These are phyloP conservation scores for Heliosperma pusillum DNA, from an alignment of 148 eudicot species.

Conservation along the genomic window DNA sequence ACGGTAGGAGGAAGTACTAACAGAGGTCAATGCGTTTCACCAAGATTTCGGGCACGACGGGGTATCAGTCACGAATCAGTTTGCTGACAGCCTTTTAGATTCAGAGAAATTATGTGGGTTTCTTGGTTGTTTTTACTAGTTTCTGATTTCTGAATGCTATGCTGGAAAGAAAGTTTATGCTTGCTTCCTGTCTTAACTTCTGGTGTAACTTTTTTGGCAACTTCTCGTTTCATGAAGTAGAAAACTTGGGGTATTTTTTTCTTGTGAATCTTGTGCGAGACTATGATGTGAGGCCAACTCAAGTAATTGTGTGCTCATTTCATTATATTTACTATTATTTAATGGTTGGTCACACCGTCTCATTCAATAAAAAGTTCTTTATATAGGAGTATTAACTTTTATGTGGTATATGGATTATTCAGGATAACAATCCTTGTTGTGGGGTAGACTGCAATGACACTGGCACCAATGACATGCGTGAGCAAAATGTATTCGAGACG, in stretches of 20 bases:
- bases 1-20: background rate
- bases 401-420: constrained; percentile 6
- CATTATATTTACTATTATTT: too few species aligned
- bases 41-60: too few species aligned
- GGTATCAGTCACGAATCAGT: too few species aligned
- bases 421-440: constrained; percentile 58
- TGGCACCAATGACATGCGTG: constrained; percentile 89
- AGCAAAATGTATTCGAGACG: constrained; percentile 92
- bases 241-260: too few species aligned
- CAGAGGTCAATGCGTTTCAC: background rate
- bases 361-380: too few species aligned
- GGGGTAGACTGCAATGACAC: constrained; percentile 91
- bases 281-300: background rate
- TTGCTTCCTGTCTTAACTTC: background rate
- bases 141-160: background rate
- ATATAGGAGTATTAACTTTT: background rate
- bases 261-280: too few species aligned
- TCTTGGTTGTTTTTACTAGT: background rate
- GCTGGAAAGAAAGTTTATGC: background rate
- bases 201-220: background rate
- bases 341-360: too few species aligned
- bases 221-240: too few species aligned
- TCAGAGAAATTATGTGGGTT: background rate
- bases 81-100: background rate
- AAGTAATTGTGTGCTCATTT: background rate